Conservation (phyloP, 2,329 filamentous ascomycete species). For the Arachnomyces sp. region DNA sequence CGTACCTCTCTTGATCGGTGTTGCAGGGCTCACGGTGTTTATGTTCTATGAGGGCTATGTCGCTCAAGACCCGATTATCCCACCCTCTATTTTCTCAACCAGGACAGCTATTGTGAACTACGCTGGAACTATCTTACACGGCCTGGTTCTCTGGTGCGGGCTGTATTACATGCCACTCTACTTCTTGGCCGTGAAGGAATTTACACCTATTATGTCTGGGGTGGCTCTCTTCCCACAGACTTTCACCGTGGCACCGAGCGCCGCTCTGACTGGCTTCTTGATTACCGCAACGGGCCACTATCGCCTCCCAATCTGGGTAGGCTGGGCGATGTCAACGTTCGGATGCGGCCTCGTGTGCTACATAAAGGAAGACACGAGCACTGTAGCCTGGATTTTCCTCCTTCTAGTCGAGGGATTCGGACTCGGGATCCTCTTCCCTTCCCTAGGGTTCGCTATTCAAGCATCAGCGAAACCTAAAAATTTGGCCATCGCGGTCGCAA, state of each 20-base stretch:
- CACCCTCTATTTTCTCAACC: slow-evolving; percentile 37
- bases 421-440: slow-evolving; percentile 56
- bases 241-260: slow-evolving; percentile 55
- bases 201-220: slow-evolving; percentile 46
- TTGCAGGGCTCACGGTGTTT: slow-evolving; percentile 44
- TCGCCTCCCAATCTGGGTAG: slow-evolving; percentile 51
- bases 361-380: slow-evolving; percentile 37
- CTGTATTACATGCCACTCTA: slow-evolving; percentile 48
- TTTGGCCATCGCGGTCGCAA: slow-evolving; percentile 52
- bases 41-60: slow-evolving; percentile 47
- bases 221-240: slow-evolving; percentile 52
- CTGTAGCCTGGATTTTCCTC: slow-evolving; percentile 51
- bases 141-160: slow-evolving; percentile 40
- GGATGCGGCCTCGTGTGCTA: slow-evolving; percentile 45
- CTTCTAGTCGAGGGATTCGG: slow-evolving; percentile 53
- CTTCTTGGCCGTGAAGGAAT: slow-evolving; percentile 41
- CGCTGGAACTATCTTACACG: slow-evolving; percentile 49
- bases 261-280: slow-evolving; percentile 41
- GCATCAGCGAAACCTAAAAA: slow-evolving; percentile 50
- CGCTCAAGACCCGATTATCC: slow-evolving; percentile 44
- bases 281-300: slow-evolving; percentile 52
- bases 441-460: slow-evolving; percentile 56
- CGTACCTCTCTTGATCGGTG: slow-evolving; percentile 52
- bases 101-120: slow-evolving; percentile 43
- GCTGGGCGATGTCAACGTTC: slow-evolving; percentile 53